These are phyloP conservation scores for Rosa hybrid DNA, from an alignment of 331 rosid genomes.

Conservation along the genomic window DNA sequence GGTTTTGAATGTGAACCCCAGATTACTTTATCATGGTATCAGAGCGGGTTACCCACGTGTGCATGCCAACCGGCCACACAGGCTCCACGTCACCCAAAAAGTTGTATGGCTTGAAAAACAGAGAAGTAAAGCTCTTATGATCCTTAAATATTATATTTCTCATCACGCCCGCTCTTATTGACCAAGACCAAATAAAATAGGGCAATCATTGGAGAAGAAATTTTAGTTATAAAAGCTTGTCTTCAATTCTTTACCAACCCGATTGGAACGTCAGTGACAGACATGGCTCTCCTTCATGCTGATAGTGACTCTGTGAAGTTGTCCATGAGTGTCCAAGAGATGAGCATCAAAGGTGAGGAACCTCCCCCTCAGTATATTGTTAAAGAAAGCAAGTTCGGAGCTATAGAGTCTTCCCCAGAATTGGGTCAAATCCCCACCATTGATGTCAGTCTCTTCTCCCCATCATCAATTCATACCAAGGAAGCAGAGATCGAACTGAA, in stretches of 20 bases:
- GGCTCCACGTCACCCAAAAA: too few relatives aligned
- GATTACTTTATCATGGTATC: too few relatives aligned
- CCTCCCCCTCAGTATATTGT: constrained; percentile 22
- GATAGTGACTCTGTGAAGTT: not conserved
- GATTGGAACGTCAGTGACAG: not conserved
- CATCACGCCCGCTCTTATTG: not conserved
- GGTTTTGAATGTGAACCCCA: too few relatives aligned
- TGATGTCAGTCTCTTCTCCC: constrained; percentile 26
- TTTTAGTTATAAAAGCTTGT: not conserved
- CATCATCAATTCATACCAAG: constrained; percentile 12
- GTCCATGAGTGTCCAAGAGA: not conserved
- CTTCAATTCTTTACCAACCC: not conserved
- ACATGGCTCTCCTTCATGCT: not conserved
- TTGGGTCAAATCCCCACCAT: constrained; percentile 21
- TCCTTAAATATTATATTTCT: not conserved
- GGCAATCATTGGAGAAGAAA: not conserved
- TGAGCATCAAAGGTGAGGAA: not conserved
- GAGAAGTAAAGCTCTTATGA: not conserved
- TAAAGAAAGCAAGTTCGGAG: constrained; percentile 10
- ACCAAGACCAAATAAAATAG: not conserved
- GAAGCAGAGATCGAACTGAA: constrained; percentile 32
- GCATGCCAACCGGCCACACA: too few relatives aligned
- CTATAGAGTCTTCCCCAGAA: constrained; percentile 17
- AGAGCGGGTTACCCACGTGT: too few relatives aligned
- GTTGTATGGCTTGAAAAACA: not conserved